Conservation (phyloP, 257 asterid genomes). For the Salvia splendens region DNA sequence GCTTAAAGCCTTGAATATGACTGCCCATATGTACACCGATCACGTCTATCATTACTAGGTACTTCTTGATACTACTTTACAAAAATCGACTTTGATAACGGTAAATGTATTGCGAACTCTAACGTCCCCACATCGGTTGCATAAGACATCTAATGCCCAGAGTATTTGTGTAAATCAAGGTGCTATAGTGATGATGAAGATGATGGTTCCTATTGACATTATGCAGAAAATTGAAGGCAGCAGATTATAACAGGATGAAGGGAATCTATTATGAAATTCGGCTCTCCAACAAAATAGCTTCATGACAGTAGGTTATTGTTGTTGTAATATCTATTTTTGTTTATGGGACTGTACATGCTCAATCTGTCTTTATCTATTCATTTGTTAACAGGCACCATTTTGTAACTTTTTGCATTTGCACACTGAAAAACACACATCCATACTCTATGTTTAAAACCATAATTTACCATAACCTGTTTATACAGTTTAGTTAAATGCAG, state of each 20-base stretch:
- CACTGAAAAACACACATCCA: neutral
- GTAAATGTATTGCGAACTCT: too few species aligned
- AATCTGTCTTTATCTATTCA: constrained; percentile 4
- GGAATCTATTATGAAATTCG: neutral
- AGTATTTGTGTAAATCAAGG: neutral
- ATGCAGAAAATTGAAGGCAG: neutral
- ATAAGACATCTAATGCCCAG: too few species aligned
- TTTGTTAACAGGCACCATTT: constrained; percentile 10
- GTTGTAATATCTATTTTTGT: neutral
- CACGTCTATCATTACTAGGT: constrained; percentile 52
- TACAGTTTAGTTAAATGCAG: neutral
- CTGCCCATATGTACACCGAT: constrained; percentile 82
- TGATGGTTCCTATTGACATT: neutral
- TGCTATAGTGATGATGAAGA: neutral
- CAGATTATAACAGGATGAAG: constrained; percentile 21
- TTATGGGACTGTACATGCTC: constrained; percentile 36
- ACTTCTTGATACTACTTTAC: too few species aligned
- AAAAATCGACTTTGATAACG: too few species aligned
- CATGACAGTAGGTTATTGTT: constrained; percentile 17
- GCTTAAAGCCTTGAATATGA: constrained; percentile 71
- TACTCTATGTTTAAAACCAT: neutral
- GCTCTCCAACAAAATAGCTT: neutral
- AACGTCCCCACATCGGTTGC: too few species aligned
- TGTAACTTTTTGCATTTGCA: neutral
- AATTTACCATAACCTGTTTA: neutral